Conservation (phyloP, 345 rosid genomes). For the Melastoma malabathricum region DNA sequence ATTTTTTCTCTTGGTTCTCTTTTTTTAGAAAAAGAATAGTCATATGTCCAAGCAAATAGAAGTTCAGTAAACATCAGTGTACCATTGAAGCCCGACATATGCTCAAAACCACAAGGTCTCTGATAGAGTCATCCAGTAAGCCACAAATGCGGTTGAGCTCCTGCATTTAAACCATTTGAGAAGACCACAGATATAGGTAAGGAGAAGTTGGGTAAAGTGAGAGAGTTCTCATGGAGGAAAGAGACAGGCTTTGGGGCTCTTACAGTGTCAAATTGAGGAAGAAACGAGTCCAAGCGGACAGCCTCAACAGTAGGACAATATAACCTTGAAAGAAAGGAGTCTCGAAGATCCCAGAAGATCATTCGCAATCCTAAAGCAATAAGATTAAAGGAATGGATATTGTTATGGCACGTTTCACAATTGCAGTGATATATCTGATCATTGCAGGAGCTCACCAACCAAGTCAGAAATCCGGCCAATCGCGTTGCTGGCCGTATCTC, state of each 20-base stretch:
- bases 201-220: background rate
- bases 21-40: background rate
- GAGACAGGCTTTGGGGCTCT: constrained; percentile 16
- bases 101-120: constrained; percentile 78
- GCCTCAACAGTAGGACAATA: constrained; percentile 62
- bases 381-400: constrained; percentile 3
- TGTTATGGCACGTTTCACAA: background rate
- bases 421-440: background rate
- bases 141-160: constrained; percentile 71
- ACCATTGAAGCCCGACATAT: constrained; percentile 68
- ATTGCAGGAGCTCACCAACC: constrained; percentile 37
- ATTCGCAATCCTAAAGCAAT: constrained; percentile 50
- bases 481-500: constrained; percentile 43
- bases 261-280: constrained; percentile 68
- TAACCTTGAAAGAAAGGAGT: constrained; percentile 46
- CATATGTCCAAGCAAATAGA: background rate
- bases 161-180: constrained; percentile 23
- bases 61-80: constrained; percentile 9
- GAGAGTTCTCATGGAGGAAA: constrained; percentile 2
- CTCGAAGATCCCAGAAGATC: constrained; percentile 87
- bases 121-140: constrained; percentile 52
- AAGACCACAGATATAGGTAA: background rate
- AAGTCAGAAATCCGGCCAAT: constrained; percentile 50
- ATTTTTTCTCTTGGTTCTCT: too few species aligned
- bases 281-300: constrained; percentile 67